Percentiles rank a stretch among this genome's conserved stretches.
phyloP scores from a whole-genome alignment of 139 green algal genomes.

The Yamagishiella unicocca region DNA sequence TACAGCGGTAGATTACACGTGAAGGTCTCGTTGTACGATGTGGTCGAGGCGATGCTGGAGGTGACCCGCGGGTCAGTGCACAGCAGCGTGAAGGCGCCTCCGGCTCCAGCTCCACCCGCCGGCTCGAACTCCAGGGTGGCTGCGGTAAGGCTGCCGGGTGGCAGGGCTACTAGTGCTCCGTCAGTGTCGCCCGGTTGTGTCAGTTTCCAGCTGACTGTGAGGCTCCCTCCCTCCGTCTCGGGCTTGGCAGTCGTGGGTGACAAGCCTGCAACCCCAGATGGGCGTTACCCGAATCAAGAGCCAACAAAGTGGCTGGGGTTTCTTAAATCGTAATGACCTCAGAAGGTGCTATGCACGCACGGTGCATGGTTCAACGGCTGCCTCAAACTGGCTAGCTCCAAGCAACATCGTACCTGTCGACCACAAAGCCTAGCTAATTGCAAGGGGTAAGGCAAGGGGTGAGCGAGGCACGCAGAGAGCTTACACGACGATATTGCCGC shows the following conservation, averaged over 20 bases:
- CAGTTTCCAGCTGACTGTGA: not conserved
- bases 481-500: not conserved
- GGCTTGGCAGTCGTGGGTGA: not conserved
- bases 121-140: not conserved
- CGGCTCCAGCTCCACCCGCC: not conserved
- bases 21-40: conserved; percentile 3
- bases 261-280: not conserved
- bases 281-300: no score
- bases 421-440: no score
- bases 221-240: not conserved
- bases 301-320: no score
- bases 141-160: not conserved
- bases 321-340: no score
- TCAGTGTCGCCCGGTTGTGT: no score
- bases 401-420: no score
- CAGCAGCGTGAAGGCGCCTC: not conserved
- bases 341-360: no score
- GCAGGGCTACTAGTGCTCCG: no score
- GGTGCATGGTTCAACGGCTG: no score
- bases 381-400: no score
- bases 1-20: not conserved
- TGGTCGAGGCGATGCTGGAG: not conserved
- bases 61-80: not conserved
- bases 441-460: not conserved
- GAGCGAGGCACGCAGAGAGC: not conserved